Percentiles rank a stretch among this genome's conserved stretches.
These are phyloP conservation scores for Sindora glabra DNA, from an alignment of 306 rosid species.

Conservation along the genomic window DNA sequence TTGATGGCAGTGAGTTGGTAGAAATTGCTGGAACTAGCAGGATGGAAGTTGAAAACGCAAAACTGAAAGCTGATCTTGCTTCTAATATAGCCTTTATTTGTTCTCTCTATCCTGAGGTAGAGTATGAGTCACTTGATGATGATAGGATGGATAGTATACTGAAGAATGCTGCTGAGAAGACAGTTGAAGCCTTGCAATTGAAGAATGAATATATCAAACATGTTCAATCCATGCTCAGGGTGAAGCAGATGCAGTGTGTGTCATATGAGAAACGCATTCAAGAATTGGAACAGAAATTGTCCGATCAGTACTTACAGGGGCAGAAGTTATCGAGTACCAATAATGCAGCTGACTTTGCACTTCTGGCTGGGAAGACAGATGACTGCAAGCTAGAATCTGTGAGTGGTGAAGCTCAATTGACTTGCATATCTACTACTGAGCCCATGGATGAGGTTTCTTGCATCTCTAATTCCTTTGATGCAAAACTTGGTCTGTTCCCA, in stretches of 20 bases:
- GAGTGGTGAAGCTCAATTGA: constrained; percentile 42
- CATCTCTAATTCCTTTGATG: constrained; percentile 70
- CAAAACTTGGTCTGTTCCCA: constrained; percentile 57
- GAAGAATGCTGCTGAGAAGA: constrained; percentile 71
- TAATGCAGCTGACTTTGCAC: constrained; percentile 38
- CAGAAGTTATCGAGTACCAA: constrained; percentile 46
- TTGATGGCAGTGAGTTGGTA: constrained; percentile 65
- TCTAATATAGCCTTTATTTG: constrained; percentile 71
- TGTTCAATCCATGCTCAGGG: constrained; percentile 71
- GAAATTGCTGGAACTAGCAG: constrained; percentile 94
- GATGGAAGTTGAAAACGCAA: constrained; percentile 97
- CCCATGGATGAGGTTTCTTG: constrained; percentile 98
- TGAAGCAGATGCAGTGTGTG: constrained; percentile 68
- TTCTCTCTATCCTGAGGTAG: constrained; percentile 56
- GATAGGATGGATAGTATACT: constrained; percentile 53
- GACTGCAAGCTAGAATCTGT: constrained; percentile 37
- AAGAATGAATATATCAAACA: constrained; percentile 80
- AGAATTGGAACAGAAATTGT: constrained; percentile 86
- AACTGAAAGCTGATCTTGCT: constrained; percentile 97
- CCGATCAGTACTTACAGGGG: constrained; percentile 62
- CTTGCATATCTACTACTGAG: constrained; percentile 53
- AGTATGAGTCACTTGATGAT: constrained; percentile 61
- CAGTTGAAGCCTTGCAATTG: constrained; percentile 82
- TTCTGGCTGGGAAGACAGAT: constrained; percentile 43
- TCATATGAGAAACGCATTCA: constrained; percentile 90